These are phyloP conservation scores for Suillus plorans DNA, from an alignment of 768 basidiomycete genomes.

Conservation along the genomic window DNA sequence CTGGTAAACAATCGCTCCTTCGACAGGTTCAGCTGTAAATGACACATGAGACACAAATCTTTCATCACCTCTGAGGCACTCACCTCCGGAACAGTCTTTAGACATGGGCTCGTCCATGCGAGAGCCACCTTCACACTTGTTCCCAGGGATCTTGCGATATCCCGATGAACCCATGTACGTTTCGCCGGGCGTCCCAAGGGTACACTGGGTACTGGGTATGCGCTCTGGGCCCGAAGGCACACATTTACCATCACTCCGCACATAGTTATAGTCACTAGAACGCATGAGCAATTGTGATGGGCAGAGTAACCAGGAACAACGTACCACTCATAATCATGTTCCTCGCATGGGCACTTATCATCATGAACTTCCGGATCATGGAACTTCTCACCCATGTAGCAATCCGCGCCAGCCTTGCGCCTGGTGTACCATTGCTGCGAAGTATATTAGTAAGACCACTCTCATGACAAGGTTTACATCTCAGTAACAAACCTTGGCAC, in stretches of 20 bases:
- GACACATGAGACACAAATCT: not conserved
- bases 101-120: slow-evolving; percentile 66
- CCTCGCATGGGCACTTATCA: slow-evolving; percentile 79
- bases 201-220: slow-evolving; percentile 75
- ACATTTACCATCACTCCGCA: slow-evolving; percentile 73
- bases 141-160: slow-evolving; percentile 88
- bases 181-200: slow-evolving; percentile 45
- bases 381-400: slow-evolving; percentile 91
- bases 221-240: slow-evolving; percentile 86
- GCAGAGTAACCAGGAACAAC: slow-evolving; percentile 14
- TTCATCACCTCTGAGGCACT: slow-evolving; percentile 3
- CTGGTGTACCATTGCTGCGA: slow-evolving; percentile 90
- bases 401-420: slow-evolving; percentile 78
- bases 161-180: slow-evolving; percentile 88
- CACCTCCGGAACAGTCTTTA: slow-evolving; percentile 82
- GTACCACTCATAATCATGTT: slow-evolving; percentile 94
- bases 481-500: slow-evolving; percentile 69
- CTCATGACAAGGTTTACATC: not conserved
- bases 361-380: slow-evolving; percentile 81
- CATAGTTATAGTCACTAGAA: slow-evolving; percentile 84
- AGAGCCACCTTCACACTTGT: slow-evolving; percentile 67
- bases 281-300: not conserved
- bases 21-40: slow-evolving; percentile 66
- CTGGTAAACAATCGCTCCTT: slow-evolving; percentile 78
- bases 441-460: not conserved